Percentiles rank a stretch among this genome's conserved stretches.
These are phyloP conservation scores for Viola odorata DNA, from an alignment of 345 rosid species.

Conservation along the genomic window DNA sequence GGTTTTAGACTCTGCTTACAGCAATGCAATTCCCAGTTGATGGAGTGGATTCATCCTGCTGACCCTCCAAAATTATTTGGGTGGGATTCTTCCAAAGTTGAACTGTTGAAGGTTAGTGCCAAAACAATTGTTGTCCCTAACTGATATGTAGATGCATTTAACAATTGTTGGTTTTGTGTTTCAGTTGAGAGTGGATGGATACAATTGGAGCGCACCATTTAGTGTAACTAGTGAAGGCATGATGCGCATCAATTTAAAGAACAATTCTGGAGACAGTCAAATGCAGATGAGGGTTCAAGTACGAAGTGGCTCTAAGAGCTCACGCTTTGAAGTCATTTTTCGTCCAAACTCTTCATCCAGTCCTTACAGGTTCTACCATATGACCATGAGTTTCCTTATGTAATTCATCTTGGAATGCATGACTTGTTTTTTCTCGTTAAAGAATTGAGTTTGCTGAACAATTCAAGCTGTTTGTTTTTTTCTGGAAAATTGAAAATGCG, in stretches of 20 bases:
- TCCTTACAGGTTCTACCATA: conserved; percentile 71
- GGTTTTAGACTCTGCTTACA: conserved; percentile 73
- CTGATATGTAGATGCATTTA: conserved; percentile 5
- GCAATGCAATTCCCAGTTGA: conserved; percentile 72
- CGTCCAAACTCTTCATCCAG: conserved; percentile 74
- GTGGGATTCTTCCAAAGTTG: conserved; percentile 69
- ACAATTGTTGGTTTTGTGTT: conserved; percentile 17
- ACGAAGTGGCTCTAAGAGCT: conserved; percentile 83
- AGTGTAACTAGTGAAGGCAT: conserved; percentile 70
- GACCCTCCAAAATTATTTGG: conserved; percentile 76
- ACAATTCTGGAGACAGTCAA: conserved; percentile 43
- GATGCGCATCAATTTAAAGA: conserved; percentile 62
- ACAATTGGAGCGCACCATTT: conserved; percentile 84
- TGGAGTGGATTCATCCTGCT: conserved; percentile 78
- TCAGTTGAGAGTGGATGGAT: conserved; percentile 74
- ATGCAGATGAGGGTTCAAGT: conserved; percentile 71
- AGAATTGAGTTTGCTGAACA: too few relatives aligned
- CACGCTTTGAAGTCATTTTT: conserved; percentile 86
- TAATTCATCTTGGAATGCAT: too few relatives aligned
- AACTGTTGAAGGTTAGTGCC: conserved; percentile 66
- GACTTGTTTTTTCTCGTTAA: too few relatives aligned
- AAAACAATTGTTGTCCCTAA: conserved; percentile 1
- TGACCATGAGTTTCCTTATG: neutral
- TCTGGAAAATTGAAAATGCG: too few relatives aligned
- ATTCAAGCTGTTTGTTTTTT: too few relatives aligned